A percentile compares a stretch with the other conserved stretches of the same genome.
Evolutionary conservation across 306 rosid species (phyloP).

Genomic region (Vigna nakashimae): DNA sequence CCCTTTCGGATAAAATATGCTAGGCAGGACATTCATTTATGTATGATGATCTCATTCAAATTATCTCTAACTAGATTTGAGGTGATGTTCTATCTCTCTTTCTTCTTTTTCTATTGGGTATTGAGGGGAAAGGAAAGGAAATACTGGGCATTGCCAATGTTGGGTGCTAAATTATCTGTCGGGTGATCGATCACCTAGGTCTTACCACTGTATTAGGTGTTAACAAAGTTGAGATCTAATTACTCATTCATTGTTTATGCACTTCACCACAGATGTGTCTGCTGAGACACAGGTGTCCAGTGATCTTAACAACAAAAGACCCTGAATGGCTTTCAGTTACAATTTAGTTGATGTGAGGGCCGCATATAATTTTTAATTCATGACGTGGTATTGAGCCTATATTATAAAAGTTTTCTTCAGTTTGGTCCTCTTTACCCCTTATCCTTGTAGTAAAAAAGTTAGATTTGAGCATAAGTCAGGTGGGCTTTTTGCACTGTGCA

Average conservation of each 20-base stretch:
- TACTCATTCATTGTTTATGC: background rate
- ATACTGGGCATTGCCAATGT: slow-evolving; percentile 7
- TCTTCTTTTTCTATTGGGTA: slow-evolving; percentile 13
- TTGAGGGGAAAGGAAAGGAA: slow-evolving; percentile 26
- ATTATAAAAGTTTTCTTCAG: too few relatives aligned
- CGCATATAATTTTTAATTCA: background rate
- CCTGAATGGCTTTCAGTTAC: background rate
- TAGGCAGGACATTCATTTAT: slow-evolving; percentile 83
- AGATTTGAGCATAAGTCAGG: too few relatives aligned
- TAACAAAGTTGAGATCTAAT: slow-evolving; percentile 16
- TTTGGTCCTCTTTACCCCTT: too few relatives aligned
- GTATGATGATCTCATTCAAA: slow-evolving; percentile 86
- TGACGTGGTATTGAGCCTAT: too few relatives aligned
- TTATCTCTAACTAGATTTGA: slow-evolving; percentile 61
- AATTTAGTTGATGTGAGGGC: background rate
- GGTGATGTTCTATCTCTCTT: slow-evolving; percentile 61
- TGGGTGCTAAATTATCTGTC: slow-evolving; percentile 3
- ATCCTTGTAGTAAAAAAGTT: too few relatives aligned
- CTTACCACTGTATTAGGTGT: slow-evolving; percentile 3
- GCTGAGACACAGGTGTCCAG: background rate
- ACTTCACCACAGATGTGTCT: background rate
- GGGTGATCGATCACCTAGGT: background rate
- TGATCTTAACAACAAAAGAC: background rate
- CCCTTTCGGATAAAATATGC: slow-evolving; percentile 92
- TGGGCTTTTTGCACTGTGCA: background rate